Base-by-base conservation (phyloP, 345 rosid genomes). In the Bruguiera sexangula region DNA sequence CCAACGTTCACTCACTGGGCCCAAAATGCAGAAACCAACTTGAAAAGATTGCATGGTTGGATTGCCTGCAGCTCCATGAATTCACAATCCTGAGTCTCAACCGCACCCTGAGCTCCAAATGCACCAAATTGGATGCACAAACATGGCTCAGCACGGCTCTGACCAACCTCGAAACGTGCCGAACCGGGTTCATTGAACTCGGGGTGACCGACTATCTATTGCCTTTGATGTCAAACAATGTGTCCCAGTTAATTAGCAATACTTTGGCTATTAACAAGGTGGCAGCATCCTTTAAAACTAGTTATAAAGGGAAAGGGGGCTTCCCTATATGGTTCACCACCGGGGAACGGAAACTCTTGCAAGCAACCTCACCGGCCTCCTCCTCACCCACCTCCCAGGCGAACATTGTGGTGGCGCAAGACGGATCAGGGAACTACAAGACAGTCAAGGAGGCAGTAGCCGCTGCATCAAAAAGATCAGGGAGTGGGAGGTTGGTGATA, bases 71-170 rank as follows among this genome's bases (percentile, higher is more conserved):
- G 75, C 85, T 78, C 13, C 73, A 78, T 29, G 76, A 75, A 4
- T 53, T 72, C 68, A 66, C 68, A 1, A 26, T 80, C 6, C 63
- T 26, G 1, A 27, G 27, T 37, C 81, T 81, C 59, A 83, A 79
- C 78, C 48, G 32, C 16, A 71, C 78, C 37, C 67, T 65, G n/a
- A 50, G 51, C 31, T 36, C 67, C 69, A 32, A 48, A 51, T 55
- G 75, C 71, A 53, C 64, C 55, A 36, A 69, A 51, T 29, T 30
- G 5, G 84, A 83, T 16, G 81, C 79, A 3, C 85, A 82, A 72
- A 79, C 85, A 13, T 82, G 85, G 85, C 83, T 82, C 43, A 82
- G 85, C 67, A 74, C 82, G 2, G 79, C 85, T 21, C 63, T 82
- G 6, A 82, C 85, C 66, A 76, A 79, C 69, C 56, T 79, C 5